A percentile compares a stretch with the other conserved stretches of the same genome.
Evolutionary conservation across 2,329 filamentous ascomycete species (phyloP).

Genomic region (Ophiosphaerella narmari): DNA sequence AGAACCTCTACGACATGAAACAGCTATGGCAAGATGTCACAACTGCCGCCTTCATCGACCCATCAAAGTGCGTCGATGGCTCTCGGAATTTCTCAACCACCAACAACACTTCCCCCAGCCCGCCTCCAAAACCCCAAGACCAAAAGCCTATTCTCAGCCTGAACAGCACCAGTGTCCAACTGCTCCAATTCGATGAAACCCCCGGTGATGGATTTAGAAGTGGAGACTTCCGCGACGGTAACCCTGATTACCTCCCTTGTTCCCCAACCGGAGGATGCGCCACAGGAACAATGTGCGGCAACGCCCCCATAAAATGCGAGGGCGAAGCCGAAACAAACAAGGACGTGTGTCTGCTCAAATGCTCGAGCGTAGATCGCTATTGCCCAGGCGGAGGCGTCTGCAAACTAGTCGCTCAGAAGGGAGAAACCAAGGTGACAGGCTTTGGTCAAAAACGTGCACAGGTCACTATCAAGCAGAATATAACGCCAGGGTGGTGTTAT

Average conservation of each 20-base stretch:
- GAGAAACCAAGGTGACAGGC: too few relatives aligned
- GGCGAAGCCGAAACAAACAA: not conserved
- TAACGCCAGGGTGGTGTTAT: too few relatives aligned
- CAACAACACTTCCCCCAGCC: conserved; percentile 6
- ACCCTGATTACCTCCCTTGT: too few relatives aligned
- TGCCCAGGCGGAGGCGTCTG: not conserved
- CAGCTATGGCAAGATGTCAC: conserved; percentile 44
- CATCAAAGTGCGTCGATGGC: conserved; percentile 37
- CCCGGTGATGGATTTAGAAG: too few relatives aligned
- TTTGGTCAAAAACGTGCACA: too few relatives aligned
- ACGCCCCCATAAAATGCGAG: not conserved
- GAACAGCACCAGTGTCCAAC: not conserved
- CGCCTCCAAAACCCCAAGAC: conserved; percentile 4
- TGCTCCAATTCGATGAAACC: too few relatives aligned
- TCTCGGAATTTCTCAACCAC: conserved; percentile 31
- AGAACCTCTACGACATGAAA: conserved; percentile 44
- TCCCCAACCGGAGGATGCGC: too few relatives aligned
- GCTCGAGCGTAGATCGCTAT: not conserved
- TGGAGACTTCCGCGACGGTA: too few relatives aligned
- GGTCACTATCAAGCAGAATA: too few relatives aligned
- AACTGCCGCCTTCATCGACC: conserved; percentile 38
- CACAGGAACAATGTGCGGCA: not conserved
- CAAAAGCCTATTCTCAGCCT: not conserved
- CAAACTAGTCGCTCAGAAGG: too few relatives aligned
- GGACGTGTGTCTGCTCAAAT: not conserved